These are phyloP conservation scores for Ganoderma lingzhi DNA, from an alignment of 1,284 basidiomycete genomes.

Conservation along the genomic window DNA sequence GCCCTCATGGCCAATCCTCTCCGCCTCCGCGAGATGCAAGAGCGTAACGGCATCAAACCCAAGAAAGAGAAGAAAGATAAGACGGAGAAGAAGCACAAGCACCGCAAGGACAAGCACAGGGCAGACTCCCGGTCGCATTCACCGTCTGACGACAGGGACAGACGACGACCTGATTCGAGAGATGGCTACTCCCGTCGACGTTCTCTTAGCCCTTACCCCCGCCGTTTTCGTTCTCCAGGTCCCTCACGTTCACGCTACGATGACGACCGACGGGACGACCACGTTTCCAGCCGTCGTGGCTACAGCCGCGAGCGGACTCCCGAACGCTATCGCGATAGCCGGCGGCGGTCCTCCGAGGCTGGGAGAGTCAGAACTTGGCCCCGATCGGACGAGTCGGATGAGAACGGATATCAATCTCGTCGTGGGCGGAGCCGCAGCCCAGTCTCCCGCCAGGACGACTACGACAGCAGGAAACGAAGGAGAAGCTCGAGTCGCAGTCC, in stretches of 20 bases:
- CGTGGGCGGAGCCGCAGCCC: slow-evolving; percentile 33
- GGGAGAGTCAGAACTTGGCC: slow-evolving; percentile 45
- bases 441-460: slow-evolving; percentile 33
- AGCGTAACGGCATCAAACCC: slow-evolving; percentile 76
- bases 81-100: slow-evolving; percentile 62
- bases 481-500: slow-evolving; percentile 54
- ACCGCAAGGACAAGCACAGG: slow-evolving; percentile 43
- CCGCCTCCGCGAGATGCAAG: slow-evolving; percentile 84
- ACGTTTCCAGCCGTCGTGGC: slow-evolving; percentile 35
- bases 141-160: slow-evolving; percentile 38
- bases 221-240: slow-evolving; percentile 48
- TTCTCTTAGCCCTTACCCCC: slow-evolving; percentile 50
- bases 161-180: slow-evolving; percentile 46
- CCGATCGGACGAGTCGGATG: slow-evolving; percentile 58
- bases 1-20: slow-evolving; percentile 92
- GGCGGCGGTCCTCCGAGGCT: slow-evolving; percentile 17
- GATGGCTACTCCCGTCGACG: slow-evolving; percentile 46
- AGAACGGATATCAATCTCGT: slow-evolving; percentile 41
- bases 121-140: slow-evolving; percentile 48
- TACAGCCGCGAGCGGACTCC: slow-evolving; percentile 41
- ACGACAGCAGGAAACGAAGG: slow-evolving; percentile 51
- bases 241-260: slow-evolving; percentile 40
- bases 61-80: slow-evolving; percentile 82
- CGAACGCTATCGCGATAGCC: slow-evolving; percentile 37
- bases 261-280: slow-evolving; percentile 38